Evolutionary conservation across 352 stramenopile species (phyloP).

Genomic region (Phytophthora pluvialis): DNA sequence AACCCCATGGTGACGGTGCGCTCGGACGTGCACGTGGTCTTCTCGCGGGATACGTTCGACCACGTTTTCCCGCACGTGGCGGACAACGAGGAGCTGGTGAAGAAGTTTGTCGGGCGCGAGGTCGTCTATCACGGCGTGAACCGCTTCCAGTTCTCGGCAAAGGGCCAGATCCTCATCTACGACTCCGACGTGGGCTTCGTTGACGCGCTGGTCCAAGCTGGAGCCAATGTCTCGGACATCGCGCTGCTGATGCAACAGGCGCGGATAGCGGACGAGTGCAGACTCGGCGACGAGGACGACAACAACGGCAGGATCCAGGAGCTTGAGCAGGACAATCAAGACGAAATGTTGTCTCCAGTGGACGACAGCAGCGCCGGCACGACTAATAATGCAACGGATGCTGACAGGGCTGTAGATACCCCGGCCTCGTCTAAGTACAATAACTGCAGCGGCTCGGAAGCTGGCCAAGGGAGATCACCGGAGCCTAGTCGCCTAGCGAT

Average conservation of each 20-base stretch:
- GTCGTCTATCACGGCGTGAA: constrained; percentile 61
- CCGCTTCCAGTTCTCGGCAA: constrained; percentile 53
- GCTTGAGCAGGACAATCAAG: constrained; percentile 17
- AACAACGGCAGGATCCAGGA: constrained; percentile 14
- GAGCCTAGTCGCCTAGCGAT: constrained; percentile 30
- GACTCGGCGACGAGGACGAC: constrained; percentile 39
- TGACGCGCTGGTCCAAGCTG: constrained; percentile 47
- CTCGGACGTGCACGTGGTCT: constrained; percentile 52
- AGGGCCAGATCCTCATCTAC: constrained; percentile 57
- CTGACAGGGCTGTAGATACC: constrained; percentile 9
- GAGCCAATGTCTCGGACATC: constrained; percentile 52
- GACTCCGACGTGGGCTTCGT: constrained; percentile 69
- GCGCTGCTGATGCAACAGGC: constrained; percentile 57
- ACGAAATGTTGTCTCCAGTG: constrained; percentile 7
- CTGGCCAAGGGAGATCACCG: constrained; percentile 9
- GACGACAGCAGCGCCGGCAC: constrained; percentile 1
- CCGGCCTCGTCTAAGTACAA: not conserved
- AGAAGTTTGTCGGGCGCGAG: constrained; percentile 50
- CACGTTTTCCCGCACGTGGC: constrained; percentile 67
- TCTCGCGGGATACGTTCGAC: constrained; percentile 58
- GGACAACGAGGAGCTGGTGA: constrained; percentile 48
- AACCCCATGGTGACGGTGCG: constrained; percentile 53
- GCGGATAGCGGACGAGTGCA: constrained; percentile 48
- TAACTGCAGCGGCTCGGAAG: constrained; percentile 6
- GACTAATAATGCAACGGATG: constrained; percentile 9